These are phyloP conservation scores for Plasmodium adleri DNA, from an alignment of 169 alveolate genomes.

Conservation along the genomic window DNA sequence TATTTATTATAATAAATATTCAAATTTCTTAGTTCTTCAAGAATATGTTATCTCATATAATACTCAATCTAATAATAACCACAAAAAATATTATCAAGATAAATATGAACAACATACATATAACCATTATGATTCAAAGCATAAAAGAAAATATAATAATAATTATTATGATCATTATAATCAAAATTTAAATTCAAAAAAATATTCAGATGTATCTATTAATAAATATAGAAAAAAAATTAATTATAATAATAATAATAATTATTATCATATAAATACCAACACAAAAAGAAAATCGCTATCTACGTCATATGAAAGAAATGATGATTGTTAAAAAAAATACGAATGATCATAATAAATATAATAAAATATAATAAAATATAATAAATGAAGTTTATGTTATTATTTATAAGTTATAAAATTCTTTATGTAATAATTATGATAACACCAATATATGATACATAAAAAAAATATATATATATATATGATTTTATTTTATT, in stretches of 20 bases:
- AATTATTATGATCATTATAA: neutral
- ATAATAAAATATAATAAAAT: too few relatives aligned
- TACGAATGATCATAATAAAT: neutral
- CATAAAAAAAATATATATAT: too few relatives aligned
- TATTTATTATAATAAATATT: slow-evolving; percentile 10
- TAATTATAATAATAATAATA: too few relatives aligned
- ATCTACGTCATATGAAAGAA: neutral
- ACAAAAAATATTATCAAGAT: slow-evolving; percentile 4
- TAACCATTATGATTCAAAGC: slow-evolving; percentile 2
- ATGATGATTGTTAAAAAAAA: neutral
- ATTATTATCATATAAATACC: too few relatives aligned
- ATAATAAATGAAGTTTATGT: too few relatives aligned
- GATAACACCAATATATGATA: too few relatives aligned
- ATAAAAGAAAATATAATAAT: neutral
- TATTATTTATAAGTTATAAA: too few relatives aligned
- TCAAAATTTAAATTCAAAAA: neutral
- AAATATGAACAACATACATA: neutral
- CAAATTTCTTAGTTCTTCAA: slow-evolving; percentile 18
- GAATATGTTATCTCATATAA: slow-evolving; percentile 23
- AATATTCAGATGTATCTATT: neutral
- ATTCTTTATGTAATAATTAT: too few relatives aligned
- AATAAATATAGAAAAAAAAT: neutral
- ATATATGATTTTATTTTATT: too few relatives aligned
- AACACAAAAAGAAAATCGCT: neutral
- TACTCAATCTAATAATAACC: neutral